Evolutionary conservation across 495 filamentous ascomycete genomes (phyloP).

Genomic region (Tuber aestivum): DNA sequence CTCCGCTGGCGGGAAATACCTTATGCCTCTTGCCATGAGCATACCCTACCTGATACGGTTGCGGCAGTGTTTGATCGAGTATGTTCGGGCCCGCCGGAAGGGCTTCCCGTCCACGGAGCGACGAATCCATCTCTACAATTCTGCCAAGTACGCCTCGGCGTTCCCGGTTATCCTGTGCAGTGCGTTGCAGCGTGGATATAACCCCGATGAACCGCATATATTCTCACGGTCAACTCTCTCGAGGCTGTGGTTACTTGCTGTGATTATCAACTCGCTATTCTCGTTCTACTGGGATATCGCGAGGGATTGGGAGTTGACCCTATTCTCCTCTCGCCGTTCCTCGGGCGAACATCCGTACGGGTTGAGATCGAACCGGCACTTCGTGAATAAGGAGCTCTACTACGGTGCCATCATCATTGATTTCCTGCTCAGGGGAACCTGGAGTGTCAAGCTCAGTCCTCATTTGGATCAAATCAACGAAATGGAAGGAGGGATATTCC

Average conservation of each 20-base stretch:
- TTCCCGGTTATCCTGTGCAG: slow-evolving; percentile 84
- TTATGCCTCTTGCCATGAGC: slow-evolving; percentile 74
- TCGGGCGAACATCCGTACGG: slow-evolving; percentile 66
- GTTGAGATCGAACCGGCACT: slow-evolving; percentile 64
- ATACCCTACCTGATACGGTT: slow-evolving; percentile 79
- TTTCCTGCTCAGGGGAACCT: slow-evolving; percentile 75
- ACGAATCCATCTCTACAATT: slow-evolving; percentile 84
- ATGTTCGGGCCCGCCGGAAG: slow-evolving; percentile 59
- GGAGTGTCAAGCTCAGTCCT: slow-evolving; percentile 76
- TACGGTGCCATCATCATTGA: slow-evolving; percentile 76
- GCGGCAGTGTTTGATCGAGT: slow-evolving; percentile 88
- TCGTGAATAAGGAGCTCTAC: slow-evolving; percentile 65
- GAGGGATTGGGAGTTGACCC: slow-evolving; percentile 90
- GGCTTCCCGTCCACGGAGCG: slow-evolving; percentile 46
- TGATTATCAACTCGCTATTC: slow-evolving; percentile 76
- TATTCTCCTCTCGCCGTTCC: slow-evolving; percentile 57
- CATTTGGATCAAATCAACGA: slow-evolving; percentile 76
- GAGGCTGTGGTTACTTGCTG: slow-evolving; percentile 54
- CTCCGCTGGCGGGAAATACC: slow-evolving; percentile 64
- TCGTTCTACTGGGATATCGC: slow-evolving; percentile 98
- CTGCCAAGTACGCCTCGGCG: slow-evolving; percentile 80
- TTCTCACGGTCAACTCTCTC: slow-evolving; percentile 43
- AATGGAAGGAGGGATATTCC: slow-evolving; percentile 73
- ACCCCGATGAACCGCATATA: slow-evolving; percentile 43
- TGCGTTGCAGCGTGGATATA: slow-evolving; percentile 65